Conservation (phyloP, 164 flowering plant genomes). For the Taxillus chinensis region DNA sequence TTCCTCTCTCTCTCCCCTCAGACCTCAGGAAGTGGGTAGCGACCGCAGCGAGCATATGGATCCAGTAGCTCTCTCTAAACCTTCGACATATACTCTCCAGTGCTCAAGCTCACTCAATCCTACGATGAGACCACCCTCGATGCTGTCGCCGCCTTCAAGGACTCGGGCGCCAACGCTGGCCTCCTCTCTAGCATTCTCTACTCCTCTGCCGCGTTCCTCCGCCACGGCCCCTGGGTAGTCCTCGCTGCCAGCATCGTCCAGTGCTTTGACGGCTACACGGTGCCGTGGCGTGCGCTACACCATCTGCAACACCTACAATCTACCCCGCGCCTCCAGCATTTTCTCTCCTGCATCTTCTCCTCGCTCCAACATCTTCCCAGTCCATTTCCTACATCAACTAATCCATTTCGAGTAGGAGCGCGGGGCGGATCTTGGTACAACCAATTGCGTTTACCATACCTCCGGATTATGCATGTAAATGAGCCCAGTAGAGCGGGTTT, state of each 20-base stretch:
- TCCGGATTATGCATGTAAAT: no score
- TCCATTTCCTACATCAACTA: no score
- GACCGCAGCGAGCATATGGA: slow-evolving; percentile 71
- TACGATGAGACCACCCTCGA: slow-evolving; percentile 86
- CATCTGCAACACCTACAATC: no score
- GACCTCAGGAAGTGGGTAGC: slow-evolving; percentile 44
- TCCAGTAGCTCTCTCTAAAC: slow-evolving; percentile 84
- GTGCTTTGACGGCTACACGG: slow-evolving; percentile 73
- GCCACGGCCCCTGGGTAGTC: slow-evolving; percentile 67
- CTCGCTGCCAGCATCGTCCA: slow-evolving; percentile 59
- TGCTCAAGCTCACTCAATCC: slow-evolving; percentile 53
- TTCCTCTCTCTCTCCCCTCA: neutral
- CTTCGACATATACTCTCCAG: slow-evolving; percentile 77
- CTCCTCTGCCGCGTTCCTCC: slow-evolving; percentile 28
- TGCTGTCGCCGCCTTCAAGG: slow-evolving; percentile 80
- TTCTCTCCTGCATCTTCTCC: no score
- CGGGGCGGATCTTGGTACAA: no score
- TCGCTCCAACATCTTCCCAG: no score
- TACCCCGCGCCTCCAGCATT: no score
- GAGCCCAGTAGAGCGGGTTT: no score
- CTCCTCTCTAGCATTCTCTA: slow-evolving; percentile 76
- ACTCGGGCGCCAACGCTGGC: slow-evolving; percentile 88
- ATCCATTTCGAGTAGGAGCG: no score
- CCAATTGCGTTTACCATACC: no score
- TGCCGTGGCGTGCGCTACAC: no score